Evolutionary conservation across 2,329 filamentous ascomycete genomes (phyloP).

Genomic region (Lasiodiplodia citricola): DNA sequence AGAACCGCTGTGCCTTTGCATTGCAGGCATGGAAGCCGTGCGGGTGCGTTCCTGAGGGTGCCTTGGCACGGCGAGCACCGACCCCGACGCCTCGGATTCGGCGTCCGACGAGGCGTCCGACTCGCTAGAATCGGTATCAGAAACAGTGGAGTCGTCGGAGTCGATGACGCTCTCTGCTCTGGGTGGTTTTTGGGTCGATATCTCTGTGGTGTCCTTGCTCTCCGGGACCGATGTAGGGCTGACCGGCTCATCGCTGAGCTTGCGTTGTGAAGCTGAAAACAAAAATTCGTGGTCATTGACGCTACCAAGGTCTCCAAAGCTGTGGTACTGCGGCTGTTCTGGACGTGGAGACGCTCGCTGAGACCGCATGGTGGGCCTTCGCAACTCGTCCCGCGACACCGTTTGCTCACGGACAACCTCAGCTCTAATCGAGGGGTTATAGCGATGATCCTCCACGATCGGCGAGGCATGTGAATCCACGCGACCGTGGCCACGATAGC

Average conservation of each 20-base stretch:
- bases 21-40: background rate
- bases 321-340: background rate
- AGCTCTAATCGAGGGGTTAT: conserved; percentile 4
- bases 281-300: background rate
- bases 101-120: conserved; percentile 9
- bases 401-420: background rate
- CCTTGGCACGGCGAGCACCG: background rate
- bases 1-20: background rate
- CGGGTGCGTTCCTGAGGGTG: background rate
- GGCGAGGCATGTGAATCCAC: background rate
- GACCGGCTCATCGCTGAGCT: background rate
- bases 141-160: background rate
- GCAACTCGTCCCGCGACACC: background rate
- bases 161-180: background rate
- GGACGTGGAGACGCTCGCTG: background rate
- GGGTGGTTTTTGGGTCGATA: background rate
- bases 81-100: conserved; percentile 2
- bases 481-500: background rate
- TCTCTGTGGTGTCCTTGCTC: too few species aligned
- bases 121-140: background rate
- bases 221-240: background rate
- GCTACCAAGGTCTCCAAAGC: background rate
- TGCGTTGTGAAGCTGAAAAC: background rate
- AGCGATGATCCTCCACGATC: background rate
- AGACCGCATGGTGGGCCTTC: background rate